A percentile compares a stretch with the other conserved stretches of the same genome.
These are phyloP conservation scores for Lolium multiflorum DNA, from an alignment of 176 grass and related monocot genomes.

Conservation along the genomic window DNA sequence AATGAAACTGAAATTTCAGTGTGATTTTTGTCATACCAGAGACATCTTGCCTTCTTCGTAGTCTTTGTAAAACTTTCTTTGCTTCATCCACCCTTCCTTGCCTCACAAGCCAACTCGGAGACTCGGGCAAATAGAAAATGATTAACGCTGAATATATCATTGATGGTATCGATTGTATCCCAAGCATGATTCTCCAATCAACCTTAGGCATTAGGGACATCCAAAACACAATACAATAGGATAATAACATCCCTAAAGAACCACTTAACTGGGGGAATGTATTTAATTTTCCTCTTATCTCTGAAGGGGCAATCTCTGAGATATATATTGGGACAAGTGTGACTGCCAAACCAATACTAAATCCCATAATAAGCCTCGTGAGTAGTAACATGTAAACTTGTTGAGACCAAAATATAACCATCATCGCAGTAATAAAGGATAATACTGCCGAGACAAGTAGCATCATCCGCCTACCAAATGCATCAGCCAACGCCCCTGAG, in stretches of 20 bases:
- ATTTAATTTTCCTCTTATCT: constrained; percentile 57
- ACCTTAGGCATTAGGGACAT: constrained; percentile 47
- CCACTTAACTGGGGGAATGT: constrained; percentile 67
- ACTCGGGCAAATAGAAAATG: constrained; percentile 62
- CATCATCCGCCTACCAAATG: constrained; percentile 48
- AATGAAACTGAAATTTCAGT: too few relatives aligned
- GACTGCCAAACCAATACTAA: constrained; percentile 57
- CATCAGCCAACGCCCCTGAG: constrained; percentile 48
- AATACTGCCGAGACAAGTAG: constrained; percentile 48
- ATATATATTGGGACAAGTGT: constrained; percentile 72
- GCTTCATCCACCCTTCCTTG: constrained; percentile 54
- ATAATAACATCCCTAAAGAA: constrained; percentile 65
- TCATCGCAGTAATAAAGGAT: constrained; percentile 38
- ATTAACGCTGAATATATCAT: constrained; percentile 51
- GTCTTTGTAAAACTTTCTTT: constrained; percentile 42
- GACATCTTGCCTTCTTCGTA: neutral
- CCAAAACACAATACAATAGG: constrained; percentile 62
- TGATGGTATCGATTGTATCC: constrained; percentile 60
- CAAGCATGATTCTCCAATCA: constrained; percentile 71
- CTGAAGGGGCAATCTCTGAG: constrained; percentile 57
- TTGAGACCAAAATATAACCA: constrained; percentile 40
- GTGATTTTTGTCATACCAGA: too few relatives aligned
- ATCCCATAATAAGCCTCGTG: constrained; percentile 53
- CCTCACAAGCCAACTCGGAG: constrained; percentile 54
- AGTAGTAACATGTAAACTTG: constrained; percentile 56